Evolutionary conservation across 108 stramenopile genomes (phyloP), one percentile per base, ranked within the genome.

Genomic region (Cyclotella choctawhatcheeana): DNA sequence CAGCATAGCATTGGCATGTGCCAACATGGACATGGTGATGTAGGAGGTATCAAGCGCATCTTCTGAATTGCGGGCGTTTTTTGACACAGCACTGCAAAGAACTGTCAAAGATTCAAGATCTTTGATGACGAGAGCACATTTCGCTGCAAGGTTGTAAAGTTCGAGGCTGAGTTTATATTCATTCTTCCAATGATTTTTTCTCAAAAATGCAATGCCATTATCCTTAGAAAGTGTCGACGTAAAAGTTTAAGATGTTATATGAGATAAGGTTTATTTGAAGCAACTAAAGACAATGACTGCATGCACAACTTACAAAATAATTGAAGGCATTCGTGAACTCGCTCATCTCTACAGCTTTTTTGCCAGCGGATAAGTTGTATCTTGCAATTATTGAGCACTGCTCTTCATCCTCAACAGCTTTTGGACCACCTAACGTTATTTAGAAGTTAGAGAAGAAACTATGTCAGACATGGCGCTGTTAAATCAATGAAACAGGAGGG

Each of bases 281-380:
- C n/a, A n/a, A n/a, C n/a, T n/a, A n/a, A n/a, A n/a, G n/a, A n/a
- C n/a, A n/a, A n/a, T n/a, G n/a, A n/a, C n/a, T n/a, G n/a, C n/a
- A n/a, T n/a, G n/a, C n/a, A n/a, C n/a, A n/a, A n/a, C n/a, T n/a
- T n/a, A n/a, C n/a, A 29, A 76, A 64, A 33, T 59, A 76, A 6
- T 26, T 7, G 18, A 32, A 44, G 7, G 74, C 74, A 29, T 37
- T 25, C 8, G 35, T 12, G 7, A 56, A 71, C 18, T 63, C 60
- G 6, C 69, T 71, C 32, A 56, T 40, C 16, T 44, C 53, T 14
- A 77, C 63, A n/a, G 76, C 69, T 26, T 70, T 77, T 43, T 77
- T 67, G 1, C 76, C 76, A 13, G 76, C 76, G 20, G 21, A 5
- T 24, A 77, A 45, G 56, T 67, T 67, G 16, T 62, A 59, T 2